A percentile compares a stretch with the other conserved stretches of the same genome.
Conservation (phyloP, 768 basidiomycete genomes). For the Leccinum incarnatum region DNA sequence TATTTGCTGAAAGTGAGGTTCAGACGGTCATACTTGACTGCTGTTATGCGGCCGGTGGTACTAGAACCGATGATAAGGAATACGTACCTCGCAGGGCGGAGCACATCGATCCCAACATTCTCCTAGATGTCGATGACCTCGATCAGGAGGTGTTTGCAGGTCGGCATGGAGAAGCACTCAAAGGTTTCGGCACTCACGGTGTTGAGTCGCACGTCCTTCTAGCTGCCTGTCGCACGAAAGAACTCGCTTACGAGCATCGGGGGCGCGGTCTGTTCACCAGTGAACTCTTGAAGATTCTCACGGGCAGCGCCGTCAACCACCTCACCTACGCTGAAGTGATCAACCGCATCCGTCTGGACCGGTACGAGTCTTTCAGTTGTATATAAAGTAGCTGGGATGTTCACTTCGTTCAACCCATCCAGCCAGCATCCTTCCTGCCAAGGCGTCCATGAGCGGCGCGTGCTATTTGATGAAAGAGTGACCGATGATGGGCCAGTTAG, state of each 20-base stretch:
- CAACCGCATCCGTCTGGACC: slow-evolving; percentile 6
- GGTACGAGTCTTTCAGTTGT: background rate
- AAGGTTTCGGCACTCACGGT: slow-evolving; percentile 27
- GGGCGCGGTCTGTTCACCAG: slow-evolving; percentile 26
- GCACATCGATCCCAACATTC: background rate
- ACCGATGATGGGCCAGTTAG: slow-evolving; percentile 5
- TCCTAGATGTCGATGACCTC: slow-evolving; percentile 4
- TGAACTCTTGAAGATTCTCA: slow-evolving; percentile 19
- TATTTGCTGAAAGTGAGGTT: background rate
- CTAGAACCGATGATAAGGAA: slow-evolving; percentile 15
- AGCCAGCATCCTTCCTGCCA: slow-evolving; percentile 32
- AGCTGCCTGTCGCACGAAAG: slow-evolving; percentile 39
- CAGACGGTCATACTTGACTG: slow-evolving; percentile 49
- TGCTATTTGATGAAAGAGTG: slow-evolving; percentile 22
- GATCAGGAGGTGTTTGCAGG: slow-evolving; percentile 27
- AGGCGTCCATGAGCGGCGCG: slow-evolving; percentile 19
- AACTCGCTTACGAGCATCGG: slow-evolving; percentile 29
- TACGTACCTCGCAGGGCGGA: slow-evolving; percentile 6
- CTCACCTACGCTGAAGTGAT: slow-evolving; percentile 27
- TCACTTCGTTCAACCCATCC: background rate
- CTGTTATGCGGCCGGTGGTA: slow-evolving; percentile 41
- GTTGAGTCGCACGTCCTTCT: slow-evolving; percentile 41
- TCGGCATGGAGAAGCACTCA: slow-evolving; percentile 11
- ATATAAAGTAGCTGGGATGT: background rate
- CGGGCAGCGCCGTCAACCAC: background rate